Conservation (phyloP, 345 rosid genomes). For the Citrus inodora region DNA sequence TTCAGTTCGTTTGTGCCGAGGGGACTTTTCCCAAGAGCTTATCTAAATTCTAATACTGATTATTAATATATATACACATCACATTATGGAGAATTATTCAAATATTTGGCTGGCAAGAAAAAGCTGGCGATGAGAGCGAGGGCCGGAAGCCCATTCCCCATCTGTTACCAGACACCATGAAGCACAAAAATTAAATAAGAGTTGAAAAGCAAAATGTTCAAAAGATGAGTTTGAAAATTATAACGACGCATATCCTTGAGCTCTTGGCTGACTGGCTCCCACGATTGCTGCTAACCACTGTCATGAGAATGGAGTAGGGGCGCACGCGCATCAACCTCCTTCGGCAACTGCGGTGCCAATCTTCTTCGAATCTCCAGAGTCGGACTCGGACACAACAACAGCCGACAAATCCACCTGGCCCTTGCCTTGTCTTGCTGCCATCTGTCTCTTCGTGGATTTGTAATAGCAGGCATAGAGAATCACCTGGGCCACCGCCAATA, state of each 20-base stretch:
- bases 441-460: slow-evolving; percentile 50
- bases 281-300: not conserved
- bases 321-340: not conserved
- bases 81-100: no score
- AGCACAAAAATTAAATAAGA: not conserved
- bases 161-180: no score
- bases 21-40: no score
- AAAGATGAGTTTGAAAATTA: not conserved
- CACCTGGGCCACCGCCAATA: slow-evolving; percentile 56
- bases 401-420: slow-evolving; percentile 37
- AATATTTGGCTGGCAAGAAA: no score
- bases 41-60: no score
- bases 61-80: no score
- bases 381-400: slow-evolving; percentile 18
- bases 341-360: not conserved
- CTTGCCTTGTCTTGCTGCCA: slow-evolving; percentile 39
- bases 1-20: no score
- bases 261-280: not conserved
- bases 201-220: not conserved
- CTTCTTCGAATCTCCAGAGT: not conserved
- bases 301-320: not conserved
- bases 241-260: not conserved
- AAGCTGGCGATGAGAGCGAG: no score
- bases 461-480: slow-evolving; percentile 56
- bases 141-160: no score